Evolutionary conservation across 768 basidiomycete species (phyloP), one percentile per base, ranked within the genome.

Genomic region (Amanita exitialis): DNA sequence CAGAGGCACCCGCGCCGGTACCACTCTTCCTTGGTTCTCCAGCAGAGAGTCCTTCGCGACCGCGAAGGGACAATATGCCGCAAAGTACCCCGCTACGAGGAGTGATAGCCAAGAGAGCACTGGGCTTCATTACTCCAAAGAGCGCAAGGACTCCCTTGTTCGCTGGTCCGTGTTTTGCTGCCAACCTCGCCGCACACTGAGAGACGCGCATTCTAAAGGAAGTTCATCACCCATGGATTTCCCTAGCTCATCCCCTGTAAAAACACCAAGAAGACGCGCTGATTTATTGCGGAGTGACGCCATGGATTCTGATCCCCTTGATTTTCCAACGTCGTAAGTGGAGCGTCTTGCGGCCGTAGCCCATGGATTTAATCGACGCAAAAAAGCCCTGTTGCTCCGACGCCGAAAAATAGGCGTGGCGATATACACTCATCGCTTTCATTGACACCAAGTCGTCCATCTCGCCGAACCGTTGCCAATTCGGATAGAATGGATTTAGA

Each of bases 341-440:
- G 30, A 12, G 36, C 32, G 32, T 21, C 27, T 28, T 43, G 12
- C 15, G 21, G 35, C 12, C 23, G n/a, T 36, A 38, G 32, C 23
- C 10, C 36, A 5, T 21, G 36, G 13, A 20, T 38, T 9, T 48
- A 38, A 37, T 20, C 21, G 9, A 37, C 13, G 13, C 23, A 7
- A 56, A 82, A 80, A 65, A 81, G 76, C 56, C 82, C 81, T 13
- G 62, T 68, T 4, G 61, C 62, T 27, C 65, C 64, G 58, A 87
- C 88, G 0, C 88, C 80, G 12, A 80, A 75, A 61, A 86, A 86
- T 57, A 76, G 82, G 30, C 79, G 93, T 32, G 92, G 93, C 3
- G 93, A 96, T 59, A 94, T 96, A 35, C 91, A 94, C 62, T 92
- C 92, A 5, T 85, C 89, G 10, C 65, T 83, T 43, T 68, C 77